Evolutionary conservation across 805 yeast genomes (phyloP), one percentile per base, ranked within the genome.

Genomic region (Hyphopichia homilentoma): DNA sequence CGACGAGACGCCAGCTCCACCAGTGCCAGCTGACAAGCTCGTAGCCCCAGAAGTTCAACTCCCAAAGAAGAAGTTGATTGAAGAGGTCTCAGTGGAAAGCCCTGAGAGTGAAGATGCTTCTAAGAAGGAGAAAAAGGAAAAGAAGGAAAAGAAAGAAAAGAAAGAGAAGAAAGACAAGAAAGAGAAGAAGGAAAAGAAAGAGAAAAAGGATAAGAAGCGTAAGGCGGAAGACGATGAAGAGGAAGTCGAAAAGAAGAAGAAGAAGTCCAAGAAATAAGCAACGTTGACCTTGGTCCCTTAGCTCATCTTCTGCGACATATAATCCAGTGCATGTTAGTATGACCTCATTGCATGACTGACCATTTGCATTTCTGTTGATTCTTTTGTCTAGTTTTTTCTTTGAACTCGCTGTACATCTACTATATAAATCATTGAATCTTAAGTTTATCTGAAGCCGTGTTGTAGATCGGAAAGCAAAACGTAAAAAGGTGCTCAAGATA

Each of bases 101-200:
- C 33, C 47, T 25, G 53, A 46, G 24, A 38, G 34, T 12, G 39
- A 41, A 13, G 42, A 40, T 22, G 41, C 46, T 38, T 44, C 52
- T 44, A 50, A 57, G 32, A 50, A 61, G 34, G 48, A 54, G 44
- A 54, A 60, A 53, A 47, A 59, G 39, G 52, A 74, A 30, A 70
- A 74, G 68, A 72, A 73, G 62, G 69, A 52, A 39, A 61, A 69
- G 57, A 47, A 59, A 40, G 69, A 52, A 39, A 61, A 69, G 57
- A 61, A 69, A 49, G 68, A 72, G 31, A 65, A 73, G 59, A 70
- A 73, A 52, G 70, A 73, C 46, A 70, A 75, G 59, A 74, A 75
- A 52, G 73, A 79, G 54, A 75, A 80, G 72, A 76, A 77, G 52
- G 75, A 77, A 58, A 75, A 78, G 64, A 74, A 69, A 42, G 67